Base-by-base conservation (phyloP, 257 asterid genomes). In the Nicotiana otophora region DNA sequence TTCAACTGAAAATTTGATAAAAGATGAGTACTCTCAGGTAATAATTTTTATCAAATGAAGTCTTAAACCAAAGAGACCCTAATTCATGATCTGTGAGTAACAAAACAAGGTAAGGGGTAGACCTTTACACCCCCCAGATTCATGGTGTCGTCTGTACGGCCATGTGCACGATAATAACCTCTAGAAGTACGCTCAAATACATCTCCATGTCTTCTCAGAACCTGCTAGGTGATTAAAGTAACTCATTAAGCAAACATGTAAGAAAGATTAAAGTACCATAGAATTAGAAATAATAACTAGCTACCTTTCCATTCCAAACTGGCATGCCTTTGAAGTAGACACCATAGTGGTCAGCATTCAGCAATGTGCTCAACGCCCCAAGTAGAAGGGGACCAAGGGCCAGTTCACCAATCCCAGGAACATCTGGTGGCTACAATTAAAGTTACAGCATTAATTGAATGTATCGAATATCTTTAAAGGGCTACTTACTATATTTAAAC, bases 131-230 rank as follows among this genome's bases (percentile, higher is more conserved):
- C 99, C 85, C 99, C 99, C 57, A 95, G 92, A 90, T 96, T 96
- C 99, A 96, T 96, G 54, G 99, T 96, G 85, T 96, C 99, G 81
- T 96, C 99, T 54, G 98, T 97, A 66, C 99, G 99, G 58, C 99
- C 99, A 86, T 96, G 99, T 55, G 98, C 98, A 9, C 91, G 98
- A 86, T 89, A 96, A 88, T 89, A 94, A 67, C 98, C 98, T 86
- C 87, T 88, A 31, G 93, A 72, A 48, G 99, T 94, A 55, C 90
- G 93, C 89, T 94, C 98, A 85, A 96, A 96, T 83, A 96, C 89
- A 84, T 96, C 99, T 53, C 99, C 99, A 34, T 96, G 99, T 84
- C 99, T 92, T 90, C 99, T 91, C 53, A 96, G 93, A 81, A 93
- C 89, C 99, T 96, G 89, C 74, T 85, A 75, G 46, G 80, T 48